A percentile compares a stretch with the other conserved stretches of the same genome.
phyloP scores from a whole-genome alignment of 768 basidiomycete species.

The Kondoa subrosea region DNA sequence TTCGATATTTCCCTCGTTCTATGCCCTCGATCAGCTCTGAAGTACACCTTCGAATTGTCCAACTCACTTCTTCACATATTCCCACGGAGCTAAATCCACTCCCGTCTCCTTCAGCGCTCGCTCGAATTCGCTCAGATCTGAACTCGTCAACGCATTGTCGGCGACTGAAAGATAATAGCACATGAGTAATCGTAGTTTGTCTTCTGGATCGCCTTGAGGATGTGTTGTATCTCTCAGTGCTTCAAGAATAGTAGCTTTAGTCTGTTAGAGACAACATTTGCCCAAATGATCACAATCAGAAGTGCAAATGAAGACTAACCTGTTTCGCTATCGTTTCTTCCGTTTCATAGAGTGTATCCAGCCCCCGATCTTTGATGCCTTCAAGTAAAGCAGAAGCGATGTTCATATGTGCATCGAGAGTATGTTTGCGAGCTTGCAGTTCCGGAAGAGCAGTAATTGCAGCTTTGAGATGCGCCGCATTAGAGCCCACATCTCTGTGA shows the following conservation, averaged over 20 bases:
- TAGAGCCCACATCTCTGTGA: conserved; percentile 68
- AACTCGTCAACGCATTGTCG: conserved; percentile 59
- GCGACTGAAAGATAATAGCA: conserved; percentile 82
- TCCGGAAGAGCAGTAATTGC: conserved; percentile 95
- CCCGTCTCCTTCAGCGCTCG: conserved; percentile 67
- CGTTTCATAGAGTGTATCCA: conserved; percentile 92
- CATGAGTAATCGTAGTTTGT: conserved; percentile 86
- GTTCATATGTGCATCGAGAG: conserved; percentile 97
- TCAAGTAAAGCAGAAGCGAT: conserved; percentile 88
- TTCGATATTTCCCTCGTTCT: conserved; percentile 73
- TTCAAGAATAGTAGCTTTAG: conserved; percentile 62
- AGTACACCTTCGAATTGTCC: background rate
- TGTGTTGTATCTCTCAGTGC: conserved; percentile 57
- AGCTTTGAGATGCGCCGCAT: conserved; percentile 84
- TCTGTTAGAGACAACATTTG: conserved; percentile 35
- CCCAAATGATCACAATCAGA: background rate
- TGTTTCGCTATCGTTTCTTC: conserved; percentile 83
- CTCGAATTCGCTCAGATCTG: conserved; percentile 74
- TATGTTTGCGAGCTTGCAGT: conserved; percentile 86
- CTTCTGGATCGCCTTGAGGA: conserved; percentile 52
- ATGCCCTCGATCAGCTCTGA: background rate
- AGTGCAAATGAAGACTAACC: conserved; percentile 35
- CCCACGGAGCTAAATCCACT: conserved; percentile 56
- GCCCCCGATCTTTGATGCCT: conserved; percentile 80
- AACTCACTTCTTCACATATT: conserved; percentile 60